Evolutionary conservation across 2,329 filamentous ascomycete genomes (phyloP).

Genomic region (Stagonosporopsis rhizophila): DNA sequence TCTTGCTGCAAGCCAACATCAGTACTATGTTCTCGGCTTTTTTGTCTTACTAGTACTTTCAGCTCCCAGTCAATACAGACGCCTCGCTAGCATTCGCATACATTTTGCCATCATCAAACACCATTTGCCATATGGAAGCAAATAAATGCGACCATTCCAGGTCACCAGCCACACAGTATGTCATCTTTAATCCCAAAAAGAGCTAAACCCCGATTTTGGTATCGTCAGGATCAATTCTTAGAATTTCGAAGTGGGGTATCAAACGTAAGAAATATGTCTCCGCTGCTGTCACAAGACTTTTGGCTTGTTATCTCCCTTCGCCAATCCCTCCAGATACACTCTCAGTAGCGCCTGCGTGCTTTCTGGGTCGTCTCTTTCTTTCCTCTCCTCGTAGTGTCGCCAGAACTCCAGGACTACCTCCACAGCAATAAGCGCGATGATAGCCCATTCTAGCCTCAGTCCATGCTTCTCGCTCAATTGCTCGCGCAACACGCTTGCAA

Average conservation of each 20-base stretch:
- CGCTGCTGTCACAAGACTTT: not conserved
- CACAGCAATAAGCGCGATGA: conserved; percentile 90
- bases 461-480: conserved; percentile 90
- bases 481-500: conserved; percentile 86
- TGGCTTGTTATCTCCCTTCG: not conserved
- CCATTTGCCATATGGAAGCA: too few species aligned
- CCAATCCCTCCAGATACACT: conserved; percentile 39
- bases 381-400: conserved; percentile 70
- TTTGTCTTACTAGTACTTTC: too few species aligned
- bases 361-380: conserved; percentile 52
- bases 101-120: too few species aligned
- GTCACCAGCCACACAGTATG: too few species aligned
- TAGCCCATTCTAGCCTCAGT: conserved; percentile 89
- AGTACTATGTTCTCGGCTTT: too few species aligned
- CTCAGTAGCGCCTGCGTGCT: conserved; percentile 51
- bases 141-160: too few species aligned
- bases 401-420: conserved; percentile 89
- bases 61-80: too few species aligned
- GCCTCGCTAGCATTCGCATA: too few species aligned
- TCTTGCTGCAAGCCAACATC: too few species aligned
- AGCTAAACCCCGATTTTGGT: not conserved
- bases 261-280: not conserved
- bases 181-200: too few species aligned
- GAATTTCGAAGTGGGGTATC: not conserved
- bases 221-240: not conserved